phyloP scores from a whole-genome alignment of 225 moss, liverwort and hornwort species.

The Bryum argenteum region DNA sequence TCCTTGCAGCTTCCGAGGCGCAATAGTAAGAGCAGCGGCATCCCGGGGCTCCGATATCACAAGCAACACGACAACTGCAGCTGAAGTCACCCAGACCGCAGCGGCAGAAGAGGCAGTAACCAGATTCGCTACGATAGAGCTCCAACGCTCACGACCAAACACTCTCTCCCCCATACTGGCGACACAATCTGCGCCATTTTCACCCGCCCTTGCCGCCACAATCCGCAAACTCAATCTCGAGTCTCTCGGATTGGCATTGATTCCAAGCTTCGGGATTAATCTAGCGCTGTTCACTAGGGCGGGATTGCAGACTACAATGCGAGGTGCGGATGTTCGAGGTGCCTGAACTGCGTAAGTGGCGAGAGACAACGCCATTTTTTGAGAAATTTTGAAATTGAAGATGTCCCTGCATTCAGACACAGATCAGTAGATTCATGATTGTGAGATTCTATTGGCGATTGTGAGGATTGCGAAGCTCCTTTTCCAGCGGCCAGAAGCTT shows the following conservation, averaged over 20 bases:
- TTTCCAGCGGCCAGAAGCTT: conserved; percentile 2
- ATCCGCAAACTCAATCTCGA: conserved; percentile 16
- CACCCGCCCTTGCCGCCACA: conserved; percentile 14
- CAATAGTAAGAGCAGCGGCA: conserved; percentile 58
- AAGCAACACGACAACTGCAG: conserved; percentile 71
- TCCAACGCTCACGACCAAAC: conserved; percentile 25
- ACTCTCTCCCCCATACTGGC: conserved; percentile 22
- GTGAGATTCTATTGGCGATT: background rate
- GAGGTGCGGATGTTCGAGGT: conserved; percentile 15
- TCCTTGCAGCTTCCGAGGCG: conserved; percentile 86
- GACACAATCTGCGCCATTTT: conserved; percentile 21
- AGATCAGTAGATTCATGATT: conserved; percentile 22
- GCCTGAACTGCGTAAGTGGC: conserved; percentile 17
- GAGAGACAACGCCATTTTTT: conserved; percentile 31
- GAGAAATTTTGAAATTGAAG: too few relatives aligned
- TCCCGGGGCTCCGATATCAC: conserved; percentile 57
- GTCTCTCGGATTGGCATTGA: conserved; percentile 10
- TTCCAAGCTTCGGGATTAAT: background rate
- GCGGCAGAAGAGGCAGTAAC: conserved; percentile 45
- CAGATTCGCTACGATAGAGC: conserved; percentile 42
- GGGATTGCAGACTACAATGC: conserved; percentile 24
- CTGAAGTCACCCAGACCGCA: conserved; percentile 60
- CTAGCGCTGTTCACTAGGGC: background rate
- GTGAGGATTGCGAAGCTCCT: background rate
- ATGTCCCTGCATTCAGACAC: conserved; percentile 15